These are phyloP conservation scores for Thelonectria discophora DNA, from an alignment of 2,329 filamentous ascomycete genomes.

Conservation along the genomic window DNA sequence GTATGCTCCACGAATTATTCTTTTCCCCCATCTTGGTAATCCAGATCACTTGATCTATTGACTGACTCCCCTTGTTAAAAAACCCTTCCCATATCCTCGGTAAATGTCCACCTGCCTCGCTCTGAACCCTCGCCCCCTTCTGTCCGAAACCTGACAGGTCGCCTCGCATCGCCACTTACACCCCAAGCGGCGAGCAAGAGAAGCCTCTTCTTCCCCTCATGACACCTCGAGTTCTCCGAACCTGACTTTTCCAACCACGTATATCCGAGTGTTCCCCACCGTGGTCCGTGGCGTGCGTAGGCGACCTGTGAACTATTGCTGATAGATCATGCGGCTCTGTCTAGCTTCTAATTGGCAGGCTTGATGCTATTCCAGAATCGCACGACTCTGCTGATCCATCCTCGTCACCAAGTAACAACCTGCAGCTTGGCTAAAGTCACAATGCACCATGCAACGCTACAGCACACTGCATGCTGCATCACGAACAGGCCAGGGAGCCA, in stretches of 20 bases:
- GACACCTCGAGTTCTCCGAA: neutral
- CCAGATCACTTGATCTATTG: slow-evolving; percentile 10
- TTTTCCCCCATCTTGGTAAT: slow-evolving; percentile 5
- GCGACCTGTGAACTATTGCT: neutral
- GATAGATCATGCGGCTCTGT: neutral
- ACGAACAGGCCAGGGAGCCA: neutral
- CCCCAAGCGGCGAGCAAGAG: no score
- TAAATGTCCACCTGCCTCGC: no score
- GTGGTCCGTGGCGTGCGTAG: neutral
- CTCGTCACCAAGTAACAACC: neutral
- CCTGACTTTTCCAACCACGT: neutral
- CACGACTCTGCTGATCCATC: neutral
- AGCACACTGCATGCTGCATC: neutral
- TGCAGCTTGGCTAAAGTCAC: neutral
- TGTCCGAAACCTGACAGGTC: slow-evolving; percentile 6
- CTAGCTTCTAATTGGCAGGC: neutral
- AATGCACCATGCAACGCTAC: neutral
- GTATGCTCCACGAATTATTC: neutral
- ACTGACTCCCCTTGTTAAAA: neutral
- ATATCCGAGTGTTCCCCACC: slow-evolving; percentile 1
- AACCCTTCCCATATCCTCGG: slow-evolving; percentile 17
- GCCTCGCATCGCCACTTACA: neutral
- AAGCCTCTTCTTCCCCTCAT: no score
- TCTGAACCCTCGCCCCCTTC: no score
- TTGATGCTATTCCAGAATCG: neutral